Evolutionary conservation across 352 stramenopile species (phyloP).

Genomic region (Blastocystis sp.): DNA sequence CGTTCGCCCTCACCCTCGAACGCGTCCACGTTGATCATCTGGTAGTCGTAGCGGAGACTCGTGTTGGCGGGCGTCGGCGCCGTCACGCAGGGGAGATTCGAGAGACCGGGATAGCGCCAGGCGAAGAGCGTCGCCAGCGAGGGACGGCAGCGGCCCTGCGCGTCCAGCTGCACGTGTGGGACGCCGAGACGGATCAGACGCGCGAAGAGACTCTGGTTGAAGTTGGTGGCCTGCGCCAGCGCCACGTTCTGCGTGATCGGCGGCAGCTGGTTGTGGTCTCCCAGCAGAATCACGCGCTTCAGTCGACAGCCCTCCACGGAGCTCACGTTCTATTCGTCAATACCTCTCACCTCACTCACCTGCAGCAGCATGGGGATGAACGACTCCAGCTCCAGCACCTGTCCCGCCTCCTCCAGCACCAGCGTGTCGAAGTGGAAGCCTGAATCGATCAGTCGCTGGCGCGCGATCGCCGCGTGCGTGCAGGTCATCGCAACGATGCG

Average conservation of each 20-base stretch:
- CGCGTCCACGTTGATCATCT: constrained; percentile 78
- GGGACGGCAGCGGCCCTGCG: constrained; percentile 70
- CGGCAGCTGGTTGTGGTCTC: constrained; percentile 80
- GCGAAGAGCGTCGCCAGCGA: constrained; percentile 76
- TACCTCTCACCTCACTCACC: constrained; percentile 22
- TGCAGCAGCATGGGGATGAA: constrained; percentile 80
- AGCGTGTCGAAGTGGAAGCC: constrained; percentile 73
- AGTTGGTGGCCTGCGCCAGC: constrained; percentile 74
- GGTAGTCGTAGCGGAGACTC: constrained; percentile 75
- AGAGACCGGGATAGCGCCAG: constrained; percentile 71
- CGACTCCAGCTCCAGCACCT: constrained; percentile 83
- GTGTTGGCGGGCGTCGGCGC: constrained; percentile 70
- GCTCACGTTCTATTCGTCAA: constrained; percentile 53
- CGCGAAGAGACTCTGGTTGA: constrained; percentile 87
- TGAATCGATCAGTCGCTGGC: constrained; percentile 73
- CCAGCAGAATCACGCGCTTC: constrained; percentile 84
- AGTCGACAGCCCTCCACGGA: constrained; percentile 67
- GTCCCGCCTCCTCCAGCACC: constrained; percentile 84
- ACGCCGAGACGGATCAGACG: constrained; percentile 81
- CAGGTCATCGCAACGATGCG: constrained; percentile 85
- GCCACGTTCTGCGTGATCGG: constrained; percentile 76
- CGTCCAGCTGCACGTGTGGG: constrained; percentile 76
- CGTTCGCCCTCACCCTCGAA: constrained; percentile 68
- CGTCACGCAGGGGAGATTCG: constrained; percentile 65
- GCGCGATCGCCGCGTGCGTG: constrained; percentile 79